These are phyloP conservation scores for Neurospora sp. DNA, from an alignment of 495 filamentous ascomycete genomes.

Conservation along the genomic window DNA sequence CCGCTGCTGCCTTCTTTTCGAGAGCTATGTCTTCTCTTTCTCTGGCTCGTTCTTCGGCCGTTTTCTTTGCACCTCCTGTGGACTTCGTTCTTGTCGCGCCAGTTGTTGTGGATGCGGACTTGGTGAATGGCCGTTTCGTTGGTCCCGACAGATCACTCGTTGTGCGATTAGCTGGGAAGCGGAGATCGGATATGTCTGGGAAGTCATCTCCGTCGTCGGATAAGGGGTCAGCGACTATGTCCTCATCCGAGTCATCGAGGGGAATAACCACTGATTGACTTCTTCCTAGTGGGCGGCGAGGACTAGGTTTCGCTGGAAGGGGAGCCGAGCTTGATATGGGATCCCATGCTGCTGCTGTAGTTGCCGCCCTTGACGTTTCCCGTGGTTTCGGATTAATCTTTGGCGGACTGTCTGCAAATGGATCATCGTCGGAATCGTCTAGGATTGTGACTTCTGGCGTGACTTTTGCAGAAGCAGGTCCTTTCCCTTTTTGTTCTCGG, in stretches of 20 bases:
- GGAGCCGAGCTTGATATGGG: constrained; percentile 41
- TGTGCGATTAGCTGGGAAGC: constrained; percentile 4
- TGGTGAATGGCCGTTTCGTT: neutral
- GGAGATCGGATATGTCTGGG: constrained; percentile 27
- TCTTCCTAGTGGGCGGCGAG: constrained; percentile 6
- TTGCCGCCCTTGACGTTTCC: neutral
- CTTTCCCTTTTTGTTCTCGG: neutral
- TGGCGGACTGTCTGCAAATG: constrained; percentile 12
- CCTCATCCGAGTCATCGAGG: constrained; percentile 24
- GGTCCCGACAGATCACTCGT: neutral
- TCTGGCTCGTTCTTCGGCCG: constrained; percentile 22
- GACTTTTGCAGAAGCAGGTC: neutral
- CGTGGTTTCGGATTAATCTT: neutral
- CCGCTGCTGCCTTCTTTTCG: constrained; percentile 16
- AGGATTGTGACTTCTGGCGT: neutral
- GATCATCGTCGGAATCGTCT: constrained; percentile 2
- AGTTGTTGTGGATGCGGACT: constrained; percentile 5
- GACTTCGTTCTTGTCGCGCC: constrained; percentile 1
- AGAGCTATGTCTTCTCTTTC: constrained; percentile 28
- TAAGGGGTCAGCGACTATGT: neutral
- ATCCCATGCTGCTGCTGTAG: constrained; percentile 29
- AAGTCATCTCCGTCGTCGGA: constrained; percentile 23
- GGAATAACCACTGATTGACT: constrained; percentile 12
- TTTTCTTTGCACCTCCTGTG: constrained; percentile 17
- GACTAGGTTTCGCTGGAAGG: constrained; percentile 8